phyloP scores from a whole-genome alignment of 148 eudicot species.

The Bassia scoparia region DNA sequence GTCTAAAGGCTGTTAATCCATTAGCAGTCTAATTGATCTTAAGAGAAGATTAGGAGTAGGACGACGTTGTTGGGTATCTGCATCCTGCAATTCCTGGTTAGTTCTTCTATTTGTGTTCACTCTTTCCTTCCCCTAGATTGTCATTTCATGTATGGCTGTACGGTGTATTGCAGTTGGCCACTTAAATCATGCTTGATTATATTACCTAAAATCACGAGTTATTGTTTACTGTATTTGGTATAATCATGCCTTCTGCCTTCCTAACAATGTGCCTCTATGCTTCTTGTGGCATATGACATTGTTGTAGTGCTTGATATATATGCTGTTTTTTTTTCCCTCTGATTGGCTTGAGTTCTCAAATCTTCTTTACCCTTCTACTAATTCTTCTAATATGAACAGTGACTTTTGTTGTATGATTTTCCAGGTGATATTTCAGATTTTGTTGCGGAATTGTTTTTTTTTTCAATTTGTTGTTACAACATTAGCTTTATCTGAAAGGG shows the following conservation, averaged over 20 bases:
- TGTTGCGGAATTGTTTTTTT: neutral
- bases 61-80: conserved; percentile 88
- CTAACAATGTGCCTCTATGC: neutral
- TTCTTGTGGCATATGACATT: neutral
- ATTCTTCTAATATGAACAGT: too few relatives aligned
- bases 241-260: neutral
- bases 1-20: conserved; percentile 91
- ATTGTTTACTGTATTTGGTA: neutral
- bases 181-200: neutral
- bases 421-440: too few relatives aligned
- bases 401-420: too few relatives aligned
- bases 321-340: neutral
- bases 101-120: conserved; percentile 17
- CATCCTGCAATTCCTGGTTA: conserved; percentile 97
- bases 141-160: too few relatives aligned
- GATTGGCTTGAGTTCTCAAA: neutral
- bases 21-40: conserved; percentile 85
- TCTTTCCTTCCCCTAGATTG: neutral
- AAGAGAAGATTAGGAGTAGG: conserved; percentile 93
- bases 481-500: too few relatives aligned
- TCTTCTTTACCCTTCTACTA: too few relatives aligned
- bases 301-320: neutral
- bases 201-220: too few relatives aligned
- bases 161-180: too few relatives aligned
- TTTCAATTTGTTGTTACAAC: neutral